Evolutionary conservation across 805 yeast genomes (phyloP), one percentile per base, ranked within the genome.

Genomic region (Pichia membranifaciens): DNA sequence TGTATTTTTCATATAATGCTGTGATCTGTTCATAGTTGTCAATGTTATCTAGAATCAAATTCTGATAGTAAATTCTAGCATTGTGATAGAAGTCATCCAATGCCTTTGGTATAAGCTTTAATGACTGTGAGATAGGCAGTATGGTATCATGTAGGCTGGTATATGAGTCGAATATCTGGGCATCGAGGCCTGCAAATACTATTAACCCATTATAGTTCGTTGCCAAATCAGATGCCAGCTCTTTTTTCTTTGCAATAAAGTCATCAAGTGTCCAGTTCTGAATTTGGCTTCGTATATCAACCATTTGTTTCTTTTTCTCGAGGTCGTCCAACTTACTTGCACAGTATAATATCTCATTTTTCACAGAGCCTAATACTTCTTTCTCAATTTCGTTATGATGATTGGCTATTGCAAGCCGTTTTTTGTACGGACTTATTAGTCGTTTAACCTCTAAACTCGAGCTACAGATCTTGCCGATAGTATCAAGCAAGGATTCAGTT

Each of bases 41-140:
- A 10, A 70, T 58, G 17, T 77, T 51, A 3, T 55, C 52, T 18
- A 60, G 49, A 1, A 69, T 49, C 28, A 68, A 58, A 2, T 61
- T 59, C 3, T 71, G 68, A 48, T 67, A 60, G 31, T 51, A 41
- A 35, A 51, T 41, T 51, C 54, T 52, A 51, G 74, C 56, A 31
- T 57, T 52, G 2, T 54, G 55, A 45, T 54, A 65, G 59, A 68
- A 81, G 60, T 57, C 74, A 52, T 60, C 78, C 52, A 67, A 70
- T 54, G 80, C 67, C 18, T 66, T 56, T 0, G 84, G 84, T 1
- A 82, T 67, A 46, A 79, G 72, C 35, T 71, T 70, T 8, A 75
- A 55, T 3, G 85, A 69, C 6, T 76, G 80, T 37, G 70, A 72
- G 17, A 81, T 67, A 0, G 86, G 85, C 4, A 66, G 66, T 4